Conservation (phyloP, 306 rosid species). For the Lathyrus aphaca region DNA sequence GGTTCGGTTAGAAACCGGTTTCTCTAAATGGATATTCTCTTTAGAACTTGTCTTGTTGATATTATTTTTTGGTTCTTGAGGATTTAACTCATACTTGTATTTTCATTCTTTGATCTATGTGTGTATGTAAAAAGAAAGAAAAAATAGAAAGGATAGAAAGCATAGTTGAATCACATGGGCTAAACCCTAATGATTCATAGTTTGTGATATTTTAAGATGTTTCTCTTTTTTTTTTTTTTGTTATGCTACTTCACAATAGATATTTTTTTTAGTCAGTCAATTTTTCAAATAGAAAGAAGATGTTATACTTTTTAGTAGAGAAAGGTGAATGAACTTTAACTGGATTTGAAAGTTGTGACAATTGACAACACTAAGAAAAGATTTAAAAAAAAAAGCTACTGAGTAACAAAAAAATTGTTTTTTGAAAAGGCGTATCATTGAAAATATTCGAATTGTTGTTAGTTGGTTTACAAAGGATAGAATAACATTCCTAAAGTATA, state of each 20-base stretch:
- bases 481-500: constrained; percentile 35
- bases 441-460: constrained; percentile 4
- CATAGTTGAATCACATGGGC: constrained; percentile 32
- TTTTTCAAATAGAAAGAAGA: background rate
- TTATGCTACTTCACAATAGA: background rate
- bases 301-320: background rate
- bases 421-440: constrained; percentile 15
- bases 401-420: background rate
- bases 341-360: constrained; percentile 25
- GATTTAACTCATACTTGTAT: constrained; percentile 1
- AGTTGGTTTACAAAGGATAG: constrained; percentile 10
- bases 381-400: too few relatives aligned
- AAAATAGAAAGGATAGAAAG: constrained; percentile 19
- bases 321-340: constrained; percentile 31
- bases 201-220: background rate
- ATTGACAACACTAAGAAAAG: constrained; percentile 8
- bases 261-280: background rate
- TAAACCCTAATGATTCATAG: constrained; percentile 34
- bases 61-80: constrained; percentile 31
- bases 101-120: constrained; percentile 35
- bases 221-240: background rate
- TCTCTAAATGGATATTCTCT: constrained; percentile 39
- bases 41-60: constrained; percentile 36
- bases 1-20: constrained; percentile 23
- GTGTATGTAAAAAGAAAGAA: constrained; percentile 25